Percentiles rank a stretch among this genome's conserved stretches.
These are phyloP conservation scores for Yamadazyma takamatsuzukensis DNA, from an alignment of 805 yeast species.

Conservation along the genomic window DNA sequence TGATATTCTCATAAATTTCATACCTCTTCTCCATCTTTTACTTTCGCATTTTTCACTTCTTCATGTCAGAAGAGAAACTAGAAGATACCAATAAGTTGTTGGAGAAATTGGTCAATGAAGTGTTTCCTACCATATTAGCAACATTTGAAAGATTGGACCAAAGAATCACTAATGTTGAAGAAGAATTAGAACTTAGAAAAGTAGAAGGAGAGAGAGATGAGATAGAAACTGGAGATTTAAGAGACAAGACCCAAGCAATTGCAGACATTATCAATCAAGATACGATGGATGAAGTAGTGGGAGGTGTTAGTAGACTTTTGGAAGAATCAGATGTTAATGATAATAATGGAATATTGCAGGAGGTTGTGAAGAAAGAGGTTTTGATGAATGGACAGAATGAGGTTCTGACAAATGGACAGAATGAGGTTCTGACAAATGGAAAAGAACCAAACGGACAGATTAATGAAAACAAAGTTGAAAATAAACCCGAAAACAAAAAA, in stretches of 20 bases:
- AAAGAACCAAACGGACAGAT: too few relatives aligned
- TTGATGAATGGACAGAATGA: constrained; percentile 3
- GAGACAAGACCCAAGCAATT: neutral
- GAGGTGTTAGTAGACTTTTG: neutral
- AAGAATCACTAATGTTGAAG: constrained; percentile 7
- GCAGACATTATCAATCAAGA: neutral
- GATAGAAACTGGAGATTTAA: neutral
- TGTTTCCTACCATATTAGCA: constrained; percentile 10
- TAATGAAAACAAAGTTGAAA: too few relatives aligned
- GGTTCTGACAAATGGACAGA: too few relatives aligned
- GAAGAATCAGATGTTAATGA: neutral
- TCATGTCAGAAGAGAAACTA: constrained; percentile 6
- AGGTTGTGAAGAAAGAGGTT: neutral
- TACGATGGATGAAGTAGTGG: neutral
- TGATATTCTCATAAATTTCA: too few relatives aligned
- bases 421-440: too few relatives aligned
- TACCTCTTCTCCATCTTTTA: too few relatives aligned
- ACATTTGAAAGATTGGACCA: constrained; percentile 10
- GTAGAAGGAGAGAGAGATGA: neutral
- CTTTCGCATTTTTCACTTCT: too few relatives aligned
- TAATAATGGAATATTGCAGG: neutral
- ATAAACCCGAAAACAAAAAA: too few relatives aligned
- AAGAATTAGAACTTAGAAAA: constrained; percentile 1
- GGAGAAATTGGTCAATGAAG: constrained; percentile 10
- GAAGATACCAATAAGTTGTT: constrained; percentile 13